phyloP scores from a whole-genome alignment of 139 green algal species.

The Limnomonas spitsbergensis region DNA sequence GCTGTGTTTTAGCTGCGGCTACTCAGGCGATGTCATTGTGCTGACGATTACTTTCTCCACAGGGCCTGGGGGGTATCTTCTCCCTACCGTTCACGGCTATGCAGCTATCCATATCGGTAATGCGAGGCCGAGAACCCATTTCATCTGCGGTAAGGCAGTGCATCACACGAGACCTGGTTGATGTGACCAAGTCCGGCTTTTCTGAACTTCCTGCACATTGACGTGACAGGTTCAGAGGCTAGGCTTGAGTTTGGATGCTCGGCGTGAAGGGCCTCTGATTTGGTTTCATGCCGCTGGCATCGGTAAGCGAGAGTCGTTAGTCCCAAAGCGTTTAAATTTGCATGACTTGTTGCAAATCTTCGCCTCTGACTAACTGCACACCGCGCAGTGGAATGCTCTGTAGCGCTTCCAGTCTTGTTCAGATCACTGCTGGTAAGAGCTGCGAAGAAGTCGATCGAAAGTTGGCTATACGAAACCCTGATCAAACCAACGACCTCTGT shows the following conservation, averaged over 20 bases:
- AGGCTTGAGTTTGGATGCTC: background rate
- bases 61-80: no score
- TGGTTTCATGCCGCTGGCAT: constrained; percentile 38
- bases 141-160: background rate
- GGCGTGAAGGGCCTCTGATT: constrained; percentile 24
- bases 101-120: no score
- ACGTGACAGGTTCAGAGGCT: constrained; percentile 11
- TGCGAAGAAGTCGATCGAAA: no score
- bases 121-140: background rate
- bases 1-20: no score
- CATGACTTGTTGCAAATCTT: background rate
- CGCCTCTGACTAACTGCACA: background rate
- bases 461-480: background rate
- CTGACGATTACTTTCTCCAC: no score
- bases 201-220: background rate
- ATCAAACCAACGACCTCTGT: background rate
- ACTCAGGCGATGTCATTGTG: no score
- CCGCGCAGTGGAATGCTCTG: constrained; percentile 36
- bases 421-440: constrained; percentile 47
- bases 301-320: constrained; percentile 11
- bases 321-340: background rate
- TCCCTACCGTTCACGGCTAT: no score
- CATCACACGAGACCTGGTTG: no score
- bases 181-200: background rate
- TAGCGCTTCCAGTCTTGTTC: constrained; percentile 41